Evolutionary conservation across 2,329 filamentous ascomycete genomes (phyloP).

Genomic region (Orbilia brochopaga): DNA sequence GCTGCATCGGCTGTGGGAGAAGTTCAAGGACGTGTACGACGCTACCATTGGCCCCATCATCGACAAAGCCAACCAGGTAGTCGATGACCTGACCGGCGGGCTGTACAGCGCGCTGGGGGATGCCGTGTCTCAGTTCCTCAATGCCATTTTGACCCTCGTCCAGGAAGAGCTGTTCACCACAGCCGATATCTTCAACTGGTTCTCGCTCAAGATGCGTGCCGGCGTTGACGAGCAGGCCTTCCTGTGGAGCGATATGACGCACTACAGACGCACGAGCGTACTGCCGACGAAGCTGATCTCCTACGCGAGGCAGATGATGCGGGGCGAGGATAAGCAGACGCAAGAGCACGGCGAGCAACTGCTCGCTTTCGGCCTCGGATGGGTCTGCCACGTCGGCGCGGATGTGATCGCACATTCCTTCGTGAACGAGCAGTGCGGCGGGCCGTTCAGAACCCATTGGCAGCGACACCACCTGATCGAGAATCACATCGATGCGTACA

Average conservation of each 20-base stretch:
- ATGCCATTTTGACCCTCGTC: neutral
- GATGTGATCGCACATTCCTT: constrained; percentile 17
- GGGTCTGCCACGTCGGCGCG: constrained; percentile 12
- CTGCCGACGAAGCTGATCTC: constrained; percentile 4
- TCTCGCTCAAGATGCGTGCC: constrained; percentile 10
- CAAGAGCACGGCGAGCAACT: constrained; percentile 14
- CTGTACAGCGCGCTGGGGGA: constrained; percentile 3
- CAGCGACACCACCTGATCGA: constrained; percentile 13
- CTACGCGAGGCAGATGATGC: neutral
- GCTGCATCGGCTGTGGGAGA: constrained; percentile 9
- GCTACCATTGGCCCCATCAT: constrained; percentile 8
- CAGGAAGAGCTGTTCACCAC: constrained; percentile 13
- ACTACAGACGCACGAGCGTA: constrained; percentile 13
- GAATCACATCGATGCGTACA: constrained; percentile 14
- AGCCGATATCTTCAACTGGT: constrained; percentile 7
- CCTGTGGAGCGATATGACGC: constrained; percentile 20
- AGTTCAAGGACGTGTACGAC: constrained; percentile 10
- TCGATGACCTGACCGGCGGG: constrained; percentile 11
- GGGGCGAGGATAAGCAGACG: neutral
- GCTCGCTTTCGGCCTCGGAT: constrained; percentile 3
- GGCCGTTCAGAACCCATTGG: constrained; percentile 16
- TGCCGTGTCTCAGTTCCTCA: neutral
- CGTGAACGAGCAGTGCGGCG: constrained; percentile 13
- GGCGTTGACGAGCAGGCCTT: constrained; percentile 8
- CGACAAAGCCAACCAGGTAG: constrained; percentile 6